Base-by-base conservation (phyloP, 2,329 filamentous ascomycete genomes). In the Albifimbria verrucaria region DNA sequence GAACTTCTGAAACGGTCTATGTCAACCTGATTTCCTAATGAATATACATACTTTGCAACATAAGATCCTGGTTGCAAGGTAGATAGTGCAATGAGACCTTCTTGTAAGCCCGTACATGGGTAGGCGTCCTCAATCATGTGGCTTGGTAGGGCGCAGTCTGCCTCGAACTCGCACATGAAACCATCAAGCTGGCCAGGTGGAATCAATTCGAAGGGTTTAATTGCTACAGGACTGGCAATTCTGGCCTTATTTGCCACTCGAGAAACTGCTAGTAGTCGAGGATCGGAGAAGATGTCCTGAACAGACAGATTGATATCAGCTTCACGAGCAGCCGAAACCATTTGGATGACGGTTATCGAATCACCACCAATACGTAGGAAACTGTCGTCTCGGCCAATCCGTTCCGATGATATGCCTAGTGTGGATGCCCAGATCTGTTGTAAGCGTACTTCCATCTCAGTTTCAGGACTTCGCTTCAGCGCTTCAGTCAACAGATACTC, bases 31-130 rank as follows among this genome's bases (percentile, higher is more conserved):
- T 15, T 28, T 20, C 12, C 51, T 23, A 15, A 44, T 21, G 3
- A 20, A 41, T 15, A 51, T 52, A 4, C 52, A 26, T 26, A 59
- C 57, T 65, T 61, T 1, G 68, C 63, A 7, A 73, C 62, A 41
- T 77, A 76, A 1, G 65, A 66, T 2, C 69, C 72, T 1, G 49
- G 52, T 2, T 58, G 49, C n/a, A 66, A 62, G 21, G 57, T 59
- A 2, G 71, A 64, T 3, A 73, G 58, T 0, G 69, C 42, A 5
- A 45, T 20, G 20, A 45, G 42, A 20, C 20, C 20, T 17, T 45
- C 20, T 20, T 45, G 42, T 20, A 75, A 60, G 3, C 67, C 61
- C 6, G 69, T 68, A 58, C 70, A 73, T 18, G 72, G 73, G 44
- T 71, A 75, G 1, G 69, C 57, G 51, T 76, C 70, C 24, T 67